Base-by-base conservation (phyloP, 2,329 filamentous ascomycete species). In the Cladosporium austrohemisphaericum region DNA sequence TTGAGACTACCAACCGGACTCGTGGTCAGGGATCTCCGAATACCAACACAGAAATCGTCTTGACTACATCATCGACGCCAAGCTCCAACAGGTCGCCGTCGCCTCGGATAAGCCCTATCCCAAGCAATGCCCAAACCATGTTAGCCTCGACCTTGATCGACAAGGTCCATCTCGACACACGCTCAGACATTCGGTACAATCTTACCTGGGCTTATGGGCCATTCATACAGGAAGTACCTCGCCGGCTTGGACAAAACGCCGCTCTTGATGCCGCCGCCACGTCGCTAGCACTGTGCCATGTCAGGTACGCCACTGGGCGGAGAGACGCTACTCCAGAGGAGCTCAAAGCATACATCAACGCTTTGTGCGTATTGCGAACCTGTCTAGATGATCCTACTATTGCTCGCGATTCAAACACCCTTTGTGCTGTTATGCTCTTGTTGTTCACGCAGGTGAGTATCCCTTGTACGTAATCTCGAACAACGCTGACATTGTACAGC, bases 361-460 rank as follows among this genome's bases (percentile, higher is more conserved):
- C 52, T 4, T 36, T 53, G n/a, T 16, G 16, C 6, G 36, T 29
- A 14, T 28, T 54, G 40, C 10, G 47, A 19, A n/a, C 6, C 3
- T 46, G 40, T 13, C 35, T 51, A 8, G 36, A 54, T 20, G 41
- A 52, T 43, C 29, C 40, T 6, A 22, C 13, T 11, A 20, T 36
- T 16, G 52, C 52, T n/a, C 41, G 45, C 11, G 46, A 50, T n/a
- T 20, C 33, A 2, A 51, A 49, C 14, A 52, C 52, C 3, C 29
- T 54, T 10, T 52, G 45, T 41, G 52, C 52, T 8, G 41, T 51
- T 9, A 52, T 54, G 52, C 23, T 54, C 2, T 16, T 53, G 18
- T 22, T 47, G 16, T 32, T 53, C 5, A 41, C 36, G 31, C 47
- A 53, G 29, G 52, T 51, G 51, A 8, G 31, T 48, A 19, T 4